phyloP scores from a whole-genome alignment of 2,329 filamentous ascomycete genomes.

The Ophiostoma himal-ulmi region DNA sequence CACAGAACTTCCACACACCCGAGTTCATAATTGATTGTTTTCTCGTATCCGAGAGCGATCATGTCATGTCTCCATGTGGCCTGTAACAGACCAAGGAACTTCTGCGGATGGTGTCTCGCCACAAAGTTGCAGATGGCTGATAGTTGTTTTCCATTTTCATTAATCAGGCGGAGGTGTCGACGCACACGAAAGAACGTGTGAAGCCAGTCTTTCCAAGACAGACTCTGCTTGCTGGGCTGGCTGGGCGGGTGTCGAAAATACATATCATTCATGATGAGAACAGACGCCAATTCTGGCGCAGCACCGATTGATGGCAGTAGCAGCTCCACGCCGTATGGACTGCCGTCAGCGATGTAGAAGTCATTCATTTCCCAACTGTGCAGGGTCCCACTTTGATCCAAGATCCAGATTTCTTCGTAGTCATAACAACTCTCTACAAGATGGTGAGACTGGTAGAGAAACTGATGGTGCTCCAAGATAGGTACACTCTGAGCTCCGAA shows the following conservation, averaged over 20 bases:
- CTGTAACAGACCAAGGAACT: conserved; percentile 11
- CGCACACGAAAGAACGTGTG: background rate
- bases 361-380: background rate
- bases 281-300: background rate
- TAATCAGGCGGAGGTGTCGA: conserved; percentile 6
- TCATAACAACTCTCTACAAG: background rate
- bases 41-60: background rate
- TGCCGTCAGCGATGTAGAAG: background rate
- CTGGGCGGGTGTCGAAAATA: background rate
- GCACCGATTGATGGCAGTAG: background rate
- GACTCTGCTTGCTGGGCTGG: background rate
- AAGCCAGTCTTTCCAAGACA: conserved; percentile 12
- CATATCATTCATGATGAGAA: background rate
- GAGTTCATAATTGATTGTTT: background rate
- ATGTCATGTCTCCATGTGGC: background rate
- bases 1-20: background rate
- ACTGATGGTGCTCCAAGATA: background rate
- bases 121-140: conserved; percentile 6
- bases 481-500: too few species aligned
- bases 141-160: background rate
- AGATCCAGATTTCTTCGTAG: background rate
- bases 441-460: conserved; percentile 8
- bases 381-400: background rate
- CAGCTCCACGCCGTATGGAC: background rate
- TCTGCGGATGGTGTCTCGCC: background rate